Evolutionary conservation across 257 asterid species (phyloP), one percentile per base, ranked within the genome.

Genomic region (Lycium ferocissimum): DNA sequence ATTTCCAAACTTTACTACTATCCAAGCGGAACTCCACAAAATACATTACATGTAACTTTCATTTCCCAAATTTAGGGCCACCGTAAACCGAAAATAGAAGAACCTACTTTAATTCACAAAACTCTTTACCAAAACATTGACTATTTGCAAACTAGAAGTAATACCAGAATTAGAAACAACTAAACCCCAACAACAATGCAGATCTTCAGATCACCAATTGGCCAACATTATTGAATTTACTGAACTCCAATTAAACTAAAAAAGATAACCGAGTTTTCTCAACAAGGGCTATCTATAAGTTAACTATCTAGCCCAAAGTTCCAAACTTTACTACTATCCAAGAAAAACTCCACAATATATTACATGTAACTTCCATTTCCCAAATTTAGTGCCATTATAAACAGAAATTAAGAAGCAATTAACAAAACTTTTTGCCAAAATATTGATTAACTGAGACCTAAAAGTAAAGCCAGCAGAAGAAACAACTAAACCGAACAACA

Each of bases 191-290:
- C 75, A 85, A 53, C 81, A 87, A 87, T 83, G 87, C 90, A 87
- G 89, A 87, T 89, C 86, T 85, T 81, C 37, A 85, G 80, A 85
- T 85, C 87, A 72, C 67, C 35, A 62, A 65, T 62, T 83, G 49
- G 9, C 84, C 47, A 49, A 49, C 59, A 51, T 61, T 56, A 12
- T 58, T 33, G 63, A 20, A 79, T 81, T 49, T 40, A 57, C 53
- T 66, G 71, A 56, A 62, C 86, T 83, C 83, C 59, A 40, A 63
- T 75, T 66, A 65, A 83, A 84, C 85, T 76, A 61, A 63, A 58
- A 71, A 81, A 63, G n/a, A 54, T 76, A 73, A 61, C 82, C 53
- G 45, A 40, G 45, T 40, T 40, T 40, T 40, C 45, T 40, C 45
- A 40, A 40, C 45, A 40, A 72, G 37, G 9, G 38, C 10, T 76